Evolutionary conservation across 192 early-diverging fungal genomes (phyloP).

Genomic region (Funneliformis mosseae): DNA sequence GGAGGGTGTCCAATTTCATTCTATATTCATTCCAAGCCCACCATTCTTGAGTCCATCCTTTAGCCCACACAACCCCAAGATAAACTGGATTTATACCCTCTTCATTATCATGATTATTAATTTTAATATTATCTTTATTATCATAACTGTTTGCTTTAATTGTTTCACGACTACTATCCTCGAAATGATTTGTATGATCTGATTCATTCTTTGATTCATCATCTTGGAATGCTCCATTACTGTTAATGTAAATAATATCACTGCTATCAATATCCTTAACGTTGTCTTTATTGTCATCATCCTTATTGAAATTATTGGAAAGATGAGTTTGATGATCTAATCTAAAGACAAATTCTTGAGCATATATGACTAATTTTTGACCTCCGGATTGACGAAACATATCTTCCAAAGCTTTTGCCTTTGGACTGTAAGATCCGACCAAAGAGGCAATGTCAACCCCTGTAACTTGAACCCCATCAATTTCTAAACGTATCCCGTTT

Average conservation of each 20-base stretch:
- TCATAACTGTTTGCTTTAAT: not conserved
- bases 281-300: not conserved
- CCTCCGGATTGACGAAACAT: slow-evolving; percentile 28
- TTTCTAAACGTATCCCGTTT: slow-evolving; percentile 35
- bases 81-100: slow-evolving; percentile 12
- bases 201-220: not conserved
- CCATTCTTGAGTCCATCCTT: slow-evolving; percentile 35
- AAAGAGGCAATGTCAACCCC: slow-evolving; percentile 29
- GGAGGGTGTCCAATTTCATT: slow-evolving; percentile 32
- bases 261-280: not conserved
- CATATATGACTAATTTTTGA: slow-evolving; percentile 23
- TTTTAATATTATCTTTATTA: not conserved
- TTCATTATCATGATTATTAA: not conserved
- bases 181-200: not conserved
- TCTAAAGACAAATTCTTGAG: slow-evolving; percentile 31
- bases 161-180: not conserved
- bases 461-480: slow-evolving; percentile 31
- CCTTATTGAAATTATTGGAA: not conserved
- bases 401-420: slow-evolving; percentile 24
- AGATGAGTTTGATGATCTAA: not conserved
- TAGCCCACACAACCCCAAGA: slow-evolving; percentile 32
- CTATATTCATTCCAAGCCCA: slow-evolving; percentile 34
- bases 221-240: not conserved
- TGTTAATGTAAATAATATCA: not conserved
- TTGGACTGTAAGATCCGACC: slow-evolving; percentile 21